Base-by-base conservation (phyloP, 306 rosid species). In the Cucurbita ficifolia region DNA sequence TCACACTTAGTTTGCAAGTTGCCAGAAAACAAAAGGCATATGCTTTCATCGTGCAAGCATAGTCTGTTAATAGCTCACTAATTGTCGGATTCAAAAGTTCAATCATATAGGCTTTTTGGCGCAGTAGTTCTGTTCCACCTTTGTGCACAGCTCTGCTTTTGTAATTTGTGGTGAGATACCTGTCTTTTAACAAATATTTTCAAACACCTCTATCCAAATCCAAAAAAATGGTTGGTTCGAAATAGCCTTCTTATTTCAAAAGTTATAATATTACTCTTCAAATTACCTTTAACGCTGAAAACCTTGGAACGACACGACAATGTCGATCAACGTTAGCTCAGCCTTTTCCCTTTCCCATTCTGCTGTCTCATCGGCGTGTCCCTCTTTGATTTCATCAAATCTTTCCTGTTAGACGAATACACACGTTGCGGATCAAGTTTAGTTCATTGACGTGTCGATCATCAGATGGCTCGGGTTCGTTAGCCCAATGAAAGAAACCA, bases 331-430 rank as follows among this genome's bases (percentile, higher is more conserved):
- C 13, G 19, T 75, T 36, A 75, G 50, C 70, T 61, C 78, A 33
- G 51, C 40, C 40, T 75, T 75, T 17, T 63, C 73, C 59, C 72
- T 64, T 8, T 62, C 61, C 78, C 78, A 75, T 9, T 35, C 61
- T 36, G 48, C 49, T 70, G 16, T 62, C 33, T 75, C 78, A 18
- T 6, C 9, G 12, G 35, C 17, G 8, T 62, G 78, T 19, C 62
- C 78, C 36, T 18, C 14, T 52, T 38, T 22, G 22, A 76, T 63
- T 59, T 76, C 45, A 4, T 40, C 63, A 17, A 76, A 19, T 21
- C 43, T 76, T 63, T 40, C 53, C 2, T 16, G 42, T 36, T 49
- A 76, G 64, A 46, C 1, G 33, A 64, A 62, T 18, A 40, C 73
- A 63, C 63, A 38, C 79, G 4, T 63, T 50, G 22, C 73, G 29